phyloP scores from a whole-genome alignment of 2,329 filamentous ascomycete genomes.

The Clathrospora elynae region DNA sequence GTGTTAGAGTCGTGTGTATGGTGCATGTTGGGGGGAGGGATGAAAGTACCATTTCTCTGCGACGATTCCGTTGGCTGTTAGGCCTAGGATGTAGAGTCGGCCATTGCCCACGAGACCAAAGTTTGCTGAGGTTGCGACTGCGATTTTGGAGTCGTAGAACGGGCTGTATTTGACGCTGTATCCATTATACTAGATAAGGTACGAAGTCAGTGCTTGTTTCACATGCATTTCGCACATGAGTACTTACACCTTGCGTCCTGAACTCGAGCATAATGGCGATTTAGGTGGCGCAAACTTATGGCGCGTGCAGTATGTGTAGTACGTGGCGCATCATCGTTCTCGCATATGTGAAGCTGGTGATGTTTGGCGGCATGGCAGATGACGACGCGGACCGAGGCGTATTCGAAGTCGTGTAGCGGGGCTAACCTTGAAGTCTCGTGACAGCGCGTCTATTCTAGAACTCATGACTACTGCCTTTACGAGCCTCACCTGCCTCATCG shows the following conservation, averaged over 20 bases:
- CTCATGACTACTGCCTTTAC: not conserved
- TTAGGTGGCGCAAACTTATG: slow-evolving; percentile 7
- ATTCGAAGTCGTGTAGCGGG: slow-evolving; percentile 21
- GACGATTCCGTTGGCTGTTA: slow-evolving; percentile 82
- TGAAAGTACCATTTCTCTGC: slow-evolving; percentile 74
- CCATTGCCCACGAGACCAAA: slow-evolving; percentile 98
- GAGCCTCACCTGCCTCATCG: no score
- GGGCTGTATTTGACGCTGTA: slow-evolving; percentile 98
- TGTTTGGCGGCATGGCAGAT: slow-evolving; percentile 25
- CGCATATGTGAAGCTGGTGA: slow-evolving; percentile 16
- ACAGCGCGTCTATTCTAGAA: slow-evolving; percentile 11
- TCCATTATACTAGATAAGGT: no score
- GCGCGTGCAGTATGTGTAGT: slow-evolving; percentile 14
- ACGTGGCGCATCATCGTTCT: slow-evolving; percentile 25
- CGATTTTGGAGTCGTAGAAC: slow-evolving; percentile 93
- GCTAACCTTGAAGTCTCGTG: slow-evolving; percentile 25
- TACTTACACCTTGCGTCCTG: slow-evolving; percentile 87
- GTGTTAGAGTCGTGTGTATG: slow-evolving; percentile 13
- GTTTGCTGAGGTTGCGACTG: slow-evolving; percentile 88
- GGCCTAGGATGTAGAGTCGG: slow-evolving; percentile 78
- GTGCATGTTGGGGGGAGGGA: not conserved
- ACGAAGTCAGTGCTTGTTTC: no score
- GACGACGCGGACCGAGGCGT: slow-evolving; percentile 33
- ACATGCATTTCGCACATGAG: no score
- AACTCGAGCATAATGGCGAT: slow-evolving; percentile 79